A percentile compares a stretch with the other conserved stretches of the same genome.
Evolutionary conservation across 2,329 filamentous ascomycete species (phyloP).

Genomic region (Clathrospora elynae): DNA sequence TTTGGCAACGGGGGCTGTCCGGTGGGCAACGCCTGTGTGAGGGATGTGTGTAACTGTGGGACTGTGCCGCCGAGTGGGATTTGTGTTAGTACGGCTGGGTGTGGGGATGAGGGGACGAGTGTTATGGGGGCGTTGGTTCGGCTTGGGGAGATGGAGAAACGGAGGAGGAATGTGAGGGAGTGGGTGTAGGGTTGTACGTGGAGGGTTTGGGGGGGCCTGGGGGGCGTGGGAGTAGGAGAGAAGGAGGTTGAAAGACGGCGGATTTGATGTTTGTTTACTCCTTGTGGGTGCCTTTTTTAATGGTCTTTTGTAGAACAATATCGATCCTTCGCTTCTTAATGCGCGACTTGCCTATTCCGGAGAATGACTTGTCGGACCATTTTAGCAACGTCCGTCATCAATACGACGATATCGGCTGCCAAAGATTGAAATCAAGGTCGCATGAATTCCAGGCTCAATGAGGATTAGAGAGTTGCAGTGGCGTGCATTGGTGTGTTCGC

Average conservation of each 20-base stretch:
- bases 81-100: slow-evolving; percentile 28
- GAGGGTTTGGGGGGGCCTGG: neutral
- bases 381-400: slow-evolving; percentile 2
- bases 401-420: no score
- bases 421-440: neutral
- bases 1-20: slow-evolving; percentile 15
- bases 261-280: neutral
- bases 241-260: neutral
- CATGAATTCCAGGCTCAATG: neutral
- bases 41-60: slow-evolving; percentile 23
- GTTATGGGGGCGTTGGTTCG: slow-evolving; percentile 21
- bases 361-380: no score
- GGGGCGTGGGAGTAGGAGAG: neutral
- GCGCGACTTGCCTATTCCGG: no score
- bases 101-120: slow-evolving; percentile 20
- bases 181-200: neutral
- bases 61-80: slow-evolving; percentile 16
- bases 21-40: slow-evolving; percentile 26
- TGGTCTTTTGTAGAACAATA: slow-evolving; percentile 10
- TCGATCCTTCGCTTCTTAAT: slow-evolving; percentile 13
- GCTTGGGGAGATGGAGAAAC: slow-evolving; percentile 20
- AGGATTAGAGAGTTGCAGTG: slow-evolving; percentile 6
- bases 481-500: slow-evolving; percentile 16
- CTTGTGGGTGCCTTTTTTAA: slow-evolving; percentile 1
- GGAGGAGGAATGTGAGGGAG: slow-evolving; percentile 10